These are phyloP conservation scores for Tranzscheliella williamsii DNA, from an alignment of 1,284 basidiomycete species.

Conservation along the genomic window DNA sequence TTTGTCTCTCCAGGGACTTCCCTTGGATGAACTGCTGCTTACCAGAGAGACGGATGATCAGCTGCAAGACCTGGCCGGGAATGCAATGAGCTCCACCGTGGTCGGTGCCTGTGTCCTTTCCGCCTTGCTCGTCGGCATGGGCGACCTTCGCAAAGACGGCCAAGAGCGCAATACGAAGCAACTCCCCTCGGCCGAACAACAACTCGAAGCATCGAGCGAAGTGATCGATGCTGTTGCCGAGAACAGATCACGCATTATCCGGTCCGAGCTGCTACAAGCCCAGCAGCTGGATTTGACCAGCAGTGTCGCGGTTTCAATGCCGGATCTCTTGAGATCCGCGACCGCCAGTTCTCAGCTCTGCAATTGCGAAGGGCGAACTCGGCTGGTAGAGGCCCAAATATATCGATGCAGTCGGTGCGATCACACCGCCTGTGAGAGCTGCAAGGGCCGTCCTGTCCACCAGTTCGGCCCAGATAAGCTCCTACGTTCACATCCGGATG, in stretches of 20 bases:
- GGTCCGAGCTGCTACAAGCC: conserved; percentile 58
- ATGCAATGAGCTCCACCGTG: conserved; percentile 93
- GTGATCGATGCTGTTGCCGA: conserved; percentile 63
- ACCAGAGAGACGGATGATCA: conserved; percentile 93
- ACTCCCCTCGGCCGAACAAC: conserved; percentile 66
- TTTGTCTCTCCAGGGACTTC: conserved; percentile 87
- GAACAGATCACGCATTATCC: conserved; percentile 64
- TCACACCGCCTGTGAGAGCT: conserved; percentile 78
- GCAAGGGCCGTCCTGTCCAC: conserved; percentile 87
- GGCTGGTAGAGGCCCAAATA: conserved; percentile 68
- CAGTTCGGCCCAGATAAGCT: conserved; percentile 67
- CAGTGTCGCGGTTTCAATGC: conserved; percentile 31
- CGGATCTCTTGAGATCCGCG: conserved; percentile 70
- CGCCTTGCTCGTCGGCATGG: conserved; percentile 67
- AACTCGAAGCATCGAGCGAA: conserved; percentile 63
- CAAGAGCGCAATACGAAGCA: conserved; percentile 10
- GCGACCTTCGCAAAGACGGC: conserved; percentile 29
- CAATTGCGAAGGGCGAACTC: conserved; percentile 81
- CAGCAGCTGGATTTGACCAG: conserved; percentile 31
- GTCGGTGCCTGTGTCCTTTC: conserved; percentile 87
- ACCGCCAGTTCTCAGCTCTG: conserved; percentile 77
- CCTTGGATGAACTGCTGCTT: conserved; percentile 84
- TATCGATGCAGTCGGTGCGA: conserved; percentile 76
- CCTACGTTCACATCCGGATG: conserved; percentile 67
- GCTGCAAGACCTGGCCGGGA: conserved; percentile 88